A percentile compares a stretch with the other conserved stretches of the same genome.
phyloP scores from a whole-genome alignment of 441 rosid species.

The Croton setiger region DNA sequence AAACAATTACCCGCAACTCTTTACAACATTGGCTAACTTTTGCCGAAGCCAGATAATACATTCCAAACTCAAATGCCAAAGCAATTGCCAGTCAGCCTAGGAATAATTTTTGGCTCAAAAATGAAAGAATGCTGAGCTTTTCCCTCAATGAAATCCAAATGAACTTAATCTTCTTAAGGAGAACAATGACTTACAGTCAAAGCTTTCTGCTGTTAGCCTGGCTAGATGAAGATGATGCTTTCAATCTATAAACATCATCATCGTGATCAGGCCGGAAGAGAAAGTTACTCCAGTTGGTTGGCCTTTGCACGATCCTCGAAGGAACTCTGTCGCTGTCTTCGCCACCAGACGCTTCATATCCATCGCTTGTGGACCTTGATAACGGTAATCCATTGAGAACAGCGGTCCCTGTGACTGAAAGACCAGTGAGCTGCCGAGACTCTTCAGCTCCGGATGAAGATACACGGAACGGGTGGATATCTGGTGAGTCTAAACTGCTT shows the following conservation, averaged over 20 bases:
- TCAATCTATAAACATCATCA: conserved; percentile 43
- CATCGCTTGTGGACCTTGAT: conserved; percentile 92
- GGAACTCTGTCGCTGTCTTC: conserved; percentile 98
- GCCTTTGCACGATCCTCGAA: conserved; percentile 61
- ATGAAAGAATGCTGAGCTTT: conserved; percentile 43
- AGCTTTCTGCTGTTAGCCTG: conserved; percentile 39
- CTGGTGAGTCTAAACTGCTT: conserved; percentile 95
- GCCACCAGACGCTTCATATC: conserved; percentile 99
- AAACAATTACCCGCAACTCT: conserved; percentile 10
- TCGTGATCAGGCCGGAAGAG: conserved; percentile 50
- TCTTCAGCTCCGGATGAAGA: conserved; percentile 83
- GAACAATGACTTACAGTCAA: conserved; percentile 22
- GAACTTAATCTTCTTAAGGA: conserved; percentile 23
- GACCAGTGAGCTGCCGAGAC: conserved; percentile 52
- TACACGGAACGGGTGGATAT: conserved; percentile 81
- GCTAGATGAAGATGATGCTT: conserved; percentile 49
- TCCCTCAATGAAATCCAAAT: conserved; percentile 15
- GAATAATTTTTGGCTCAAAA: conserved; percentile 30
- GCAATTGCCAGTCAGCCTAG: conserved; percentile 18
- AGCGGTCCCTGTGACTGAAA: conserved; percentile 43
- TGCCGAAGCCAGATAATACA: conserved; percentile 14
- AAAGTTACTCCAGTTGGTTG: conserved; percentile 56
- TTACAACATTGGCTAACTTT: conserved; percentile 24
- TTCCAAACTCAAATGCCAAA: conserved; percentile 15
- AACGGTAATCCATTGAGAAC: conserved; percentile 59